These are phyloP conservation scores for Senecio squalidus DNA, from an alignment of 140 eudicot species.

Conservation along the genomic window DNA sequence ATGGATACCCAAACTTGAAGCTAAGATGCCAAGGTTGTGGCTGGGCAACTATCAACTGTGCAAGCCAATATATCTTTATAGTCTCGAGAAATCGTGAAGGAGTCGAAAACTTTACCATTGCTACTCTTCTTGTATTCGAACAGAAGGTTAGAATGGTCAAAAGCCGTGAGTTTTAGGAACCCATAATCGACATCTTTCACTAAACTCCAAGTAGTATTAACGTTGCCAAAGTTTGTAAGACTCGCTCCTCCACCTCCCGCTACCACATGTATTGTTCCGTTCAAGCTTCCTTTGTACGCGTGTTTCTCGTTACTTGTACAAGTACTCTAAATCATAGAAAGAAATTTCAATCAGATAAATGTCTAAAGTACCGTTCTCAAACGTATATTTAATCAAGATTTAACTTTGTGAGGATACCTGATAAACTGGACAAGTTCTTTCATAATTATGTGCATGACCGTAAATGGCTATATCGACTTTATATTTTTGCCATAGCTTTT, in stretches of 20 bases:
- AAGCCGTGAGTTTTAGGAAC: slow-evolving; percentile 56
- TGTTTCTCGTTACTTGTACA: slow-evolving; percentile 53
- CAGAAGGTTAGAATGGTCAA: slow-evolving; percentile 50
- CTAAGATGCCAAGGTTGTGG: slow-evolving; percentile 42
- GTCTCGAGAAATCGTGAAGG: slow-evolving; percentile 52
- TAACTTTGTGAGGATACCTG: slow-evolving; percentile 27
- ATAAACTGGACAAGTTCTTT: slow-evolving; percentile 58
- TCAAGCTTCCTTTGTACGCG: slow-evolving; percentile 45
- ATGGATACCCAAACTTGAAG: slow-evolving; percentile 3
- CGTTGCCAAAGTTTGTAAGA: slow-evolving; percentile 34
- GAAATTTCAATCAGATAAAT: background rate
- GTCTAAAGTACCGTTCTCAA: background rate
- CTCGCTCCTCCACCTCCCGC: slow-evolving; percentile 70
- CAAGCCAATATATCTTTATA: slow-evolving; percentile 61
- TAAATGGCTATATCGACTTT: slow-evolving; percentile 66
- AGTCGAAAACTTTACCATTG: slow-evolving; percentile 49
- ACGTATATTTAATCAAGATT: background rate
- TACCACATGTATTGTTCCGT: slow-evolving; percentile 63
- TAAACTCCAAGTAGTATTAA: slow-evolving; percentile 53
- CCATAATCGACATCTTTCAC: slow-evolving; percentile 56
- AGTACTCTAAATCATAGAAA: slow-evolving; percentile 28
- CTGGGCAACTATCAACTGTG: slow-evolving; percentile 50
- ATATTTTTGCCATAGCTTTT: slow-evolving; percentile 66
- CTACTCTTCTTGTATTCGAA: slow-evolving; percentile 73
- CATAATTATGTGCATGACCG: slow-evolving; percentile 72